phyloP scores from a whole-genome alignment of 305 asterid genomes.

The Solanum hybrid region DNA sequence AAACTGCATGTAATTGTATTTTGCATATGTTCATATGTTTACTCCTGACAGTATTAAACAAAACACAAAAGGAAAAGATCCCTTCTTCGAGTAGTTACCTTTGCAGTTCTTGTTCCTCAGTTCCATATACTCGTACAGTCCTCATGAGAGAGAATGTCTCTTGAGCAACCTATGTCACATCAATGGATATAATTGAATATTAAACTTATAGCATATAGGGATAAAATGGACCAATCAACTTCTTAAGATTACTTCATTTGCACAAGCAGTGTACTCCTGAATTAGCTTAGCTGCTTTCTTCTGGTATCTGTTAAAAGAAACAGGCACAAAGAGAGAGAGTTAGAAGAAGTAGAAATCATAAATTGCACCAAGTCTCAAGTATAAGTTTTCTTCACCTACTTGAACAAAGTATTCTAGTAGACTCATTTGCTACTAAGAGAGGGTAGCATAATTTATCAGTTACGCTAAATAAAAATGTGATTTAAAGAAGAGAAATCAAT shows the following conservation, averaged over 20 bases:
- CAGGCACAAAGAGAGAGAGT: neutral
- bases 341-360: neutral
- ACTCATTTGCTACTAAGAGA: neutral
- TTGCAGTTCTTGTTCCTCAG: slow-evolving; percentile 74
- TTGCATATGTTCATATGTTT: neutral
- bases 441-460: neutral
- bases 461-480: neutral
- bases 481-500: neutral
- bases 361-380: neutral
- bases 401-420: neutral
- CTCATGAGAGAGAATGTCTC: slow-evolving; percentile 94
- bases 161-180: slow-evolving; percentile 68
- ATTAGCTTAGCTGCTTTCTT: slow-evolving; percentile 83
- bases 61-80: neutral
- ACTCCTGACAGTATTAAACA: slow-evolving; percentile 4
- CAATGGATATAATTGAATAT: neutral
- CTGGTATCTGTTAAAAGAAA: slow-evolving; percentile 58
- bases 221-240: neutral
- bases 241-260: slow-evolving; percentile 65
- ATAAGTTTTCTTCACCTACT: neutral
- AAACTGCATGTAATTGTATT: neutral
- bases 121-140: slow-evolving; percentile 91
- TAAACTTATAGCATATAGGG: neutral
- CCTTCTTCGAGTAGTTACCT: slow-evolving; percentile 34
- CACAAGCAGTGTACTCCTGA: slow-evolving; percentile 91